These are phyloP conservation scores for Solanum etuberosum DNA, from an alignment of 257 asterid genomes.

Conservation along the genomic window DNA sequence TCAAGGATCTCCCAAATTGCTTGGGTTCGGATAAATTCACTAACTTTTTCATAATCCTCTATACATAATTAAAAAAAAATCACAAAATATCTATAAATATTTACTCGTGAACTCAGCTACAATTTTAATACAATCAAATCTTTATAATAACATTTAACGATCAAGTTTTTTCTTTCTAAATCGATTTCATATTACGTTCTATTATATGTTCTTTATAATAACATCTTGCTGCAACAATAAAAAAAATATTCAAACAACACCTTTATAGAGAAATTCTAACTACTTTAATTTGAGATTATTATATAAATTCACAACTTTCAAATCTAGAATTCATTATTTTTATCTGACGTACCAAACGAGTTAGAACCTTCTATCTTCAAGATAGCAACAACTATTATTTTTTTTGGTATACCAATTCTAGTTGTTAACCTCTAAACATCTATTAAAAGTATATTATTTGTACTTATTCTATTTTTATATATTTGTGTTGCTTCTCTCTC, in stretches of 20 bases:
- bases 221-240: not conserved
- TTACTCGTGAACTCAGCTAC: no score
- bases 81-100: no score
- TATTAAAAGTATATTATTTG: not conserved
- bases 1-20: not conserved
- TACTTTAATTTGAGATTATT: not conserved
- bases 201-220: not conserved
- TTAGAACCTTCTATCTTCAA: not conserved
- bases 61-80: no score
- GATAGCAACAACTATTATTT: not conserved
- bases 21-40: no score
- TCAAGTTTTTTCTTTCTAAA: not conserved
- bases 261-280: not conserved
- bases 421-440: not conserved
- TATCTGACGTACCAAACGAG: not conserved
- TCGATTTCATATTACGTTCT: not conserved
- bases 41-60: no score
- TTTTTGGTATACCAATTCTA: not conserved
- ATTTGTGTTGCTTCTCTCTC: not conserved
- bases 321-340: not conserved
- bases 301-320: not conserved
- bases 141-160: no score
- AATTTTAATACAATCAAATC: no score
- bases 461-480: not conserved
- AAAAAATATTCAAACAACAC: not conserved